Conservation (phyloP, 257 asterid genomes). For the Solanum piurae region DNA sequence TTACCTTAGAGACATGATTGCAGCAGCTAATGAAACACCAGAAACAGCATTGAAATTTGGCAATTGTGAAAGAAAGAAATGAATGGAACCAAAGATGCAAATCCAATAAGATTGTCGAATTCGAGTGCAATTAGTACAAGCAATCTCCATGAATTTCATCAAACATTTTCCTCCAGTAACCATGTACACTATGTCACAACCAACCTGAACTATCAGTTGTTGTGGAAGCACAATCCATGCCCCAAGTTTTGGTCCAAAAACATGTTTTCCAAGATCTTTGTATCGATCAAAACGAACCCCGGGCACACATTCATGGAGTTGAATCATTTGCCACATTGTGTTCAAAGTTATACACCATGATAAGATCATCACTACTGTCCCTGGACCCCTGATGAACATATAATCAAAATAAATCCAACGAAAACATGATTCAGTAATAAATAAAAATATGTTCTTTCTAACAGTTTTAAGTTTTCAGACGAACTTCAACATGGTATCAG, state of each 20-base stretch:
- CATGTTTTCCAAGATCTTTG: constrained; percentile 54
- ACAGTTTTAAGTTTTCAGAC: neutral
- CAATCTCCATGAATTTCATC: constrained; percentile 58
- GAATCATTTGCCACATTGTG: constrained; percentile 93
- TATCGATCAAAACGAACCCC: constrained; percentile 78
- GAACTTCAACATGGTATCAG: neutral
- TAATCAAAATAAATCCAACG: neutral
- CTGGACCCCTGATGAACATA: constrained; percentile 59
- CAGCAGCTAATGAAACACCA: constrained; percentile 77
- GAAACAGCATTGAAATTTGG: constrained; percentile 83
- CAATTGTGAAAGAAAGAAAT: constrained; percentile 75
- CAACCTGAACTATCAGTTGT: constrained; percentile 80
- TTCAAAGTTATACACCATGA: constrained; percentile 75
- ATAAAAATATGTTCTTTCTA: neutral
- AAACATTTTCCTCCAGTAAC: constrained; percentile 88
- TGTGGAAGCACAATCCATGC: constrained; percentile 89
- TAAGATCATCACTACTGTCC: constrained; percentile 51
- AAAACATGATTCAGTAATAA: neutral
- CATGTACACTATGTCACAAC: constrained; percentile 85
- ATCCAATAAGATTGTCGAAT: constrained; percentile 81
- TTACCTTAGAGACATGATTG: constrained; percentile 77
- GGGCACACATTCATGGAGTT: constrained; percentile 75
- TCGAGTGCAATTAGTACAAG: constrained; percentile 45
- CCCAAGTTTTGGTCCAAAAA: constrained; percentile 64
- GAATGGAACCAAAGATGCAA: constrained; percentile 74